These are phyloP conservation scores for Spatholobus suberectus DNA, from an alignment of 306 rosid species.

Conservation along the genomic window DNA sequence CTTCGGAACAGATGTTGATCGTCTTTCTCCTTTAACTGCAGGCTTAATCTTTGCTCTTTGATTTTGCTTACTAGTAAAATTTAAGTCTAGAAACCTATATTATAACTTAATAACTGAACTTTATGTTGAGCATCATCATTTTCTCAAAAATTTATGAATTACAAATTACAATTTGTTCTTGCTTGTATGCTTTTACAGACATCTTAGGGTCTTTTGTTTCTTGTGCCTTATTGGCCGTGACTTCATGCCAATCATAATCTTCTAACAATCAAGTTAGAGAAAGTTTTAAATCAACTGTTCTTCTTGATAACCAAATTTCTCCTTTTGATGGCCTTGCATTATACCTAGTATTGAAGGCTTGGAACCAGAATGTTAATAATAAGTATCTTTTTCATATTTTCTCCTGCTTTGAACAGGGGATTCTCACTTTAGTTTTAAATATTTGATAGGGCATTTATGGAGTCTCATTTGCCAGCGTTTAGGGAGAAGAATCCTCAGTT, in stretches of 20 bases:
- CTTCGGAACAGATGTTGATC: neutral
- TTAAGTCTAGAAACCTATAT: neutral
- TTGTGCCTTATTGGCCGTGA: neutral
- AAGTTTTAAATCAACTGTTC: neutral
- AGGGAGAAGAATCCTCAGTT: conserved; percentile 86
- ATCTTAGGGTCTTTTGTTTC: neutral
- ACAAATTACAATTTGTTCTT: neutral
- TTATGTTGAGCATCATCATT: neutral
- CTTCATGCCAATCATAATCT: neutral
- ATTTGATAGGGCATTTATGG: conserved; percentile 82
- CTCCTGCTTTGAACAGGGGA: conserved; percentile 5
- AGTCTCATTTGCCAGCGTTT: conserved; percentile 69
- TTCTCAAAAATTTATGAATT: neutral
- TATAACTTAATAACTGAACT: conserved; percentile 24
- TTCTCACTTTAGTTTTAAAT: conserved; percentile 23
- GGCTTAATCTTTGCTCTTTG: neutral
- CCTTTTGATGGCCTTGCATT: neutral
- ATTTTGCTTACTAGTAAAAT: neutral
- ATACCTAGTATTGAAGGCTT: neutral
- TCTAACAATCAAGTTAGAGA: neutral
- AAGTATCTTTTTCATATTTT: neutral
- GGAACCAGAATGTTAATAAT: neutral
- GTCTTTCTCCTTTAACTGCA: conserved; percentile 1
- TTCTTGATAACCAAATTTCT: neutral
- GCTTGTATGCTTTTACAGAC: conserved; percentile 3